Base-by-base conservation (phyloP, 1,284 basidiomycete genomes). In the Ustilago lituana region DNA sequence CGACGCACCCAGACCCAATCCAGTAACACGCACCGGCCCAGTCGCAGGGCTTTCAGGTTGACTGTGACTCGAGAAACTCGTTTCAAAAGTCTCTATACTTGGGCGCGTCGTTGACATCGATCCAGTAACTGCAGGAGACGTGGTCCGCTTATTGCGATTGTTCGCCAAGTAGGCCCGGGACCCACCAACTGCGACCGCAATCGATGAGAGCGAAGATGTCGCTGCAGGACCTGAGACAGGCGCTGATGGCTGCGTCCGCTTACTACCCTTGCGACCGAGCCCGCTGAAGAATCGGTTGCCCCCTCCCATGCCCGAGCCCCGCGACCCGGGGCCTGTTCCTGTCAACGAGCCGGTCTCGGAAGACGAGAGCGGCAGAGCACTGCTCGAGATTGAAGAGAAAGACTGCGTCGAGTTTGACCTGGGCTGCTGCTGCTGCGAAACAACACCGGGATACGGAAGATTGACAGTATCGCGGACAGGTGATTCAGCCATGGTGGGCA, bases 381-480 rank as follows among this genome's bases (percentile, higher is more conserved):
- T 36, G 17, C 20, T 29, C 8, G 51, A 45, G 11, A 52, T 29
- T 10, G 66, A 59, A 0, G 48, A 15, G 29, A 69, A 56, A 0
- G 60, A 63, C 31, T 51, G 56, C n/a, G 45, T 64, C 52, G 62
- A 66, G 27, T 56, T 55, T 26, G 60, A 47, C 31, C 63, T 41
- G 2, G 52, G 37, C 23, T 52, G 47, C 52, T 49, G 40, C 40
- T 35, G 44, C 29, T 53, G 59, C 19, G 45, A 40, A 19, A 62
- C 54, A 12, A 76, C 59, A 11, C 65, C 53, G 0, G 75, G 75
- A 38, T 77, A 77, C 6, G 75, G 75, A 24, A 77, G 51, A 17
- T 68, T 65, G 51, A 61, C 41, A 9, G 71, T 50, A 11, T 38
- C 37, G 24, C 37, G 39, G 4, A 50, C 45, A 5, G 75, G 69